phyloP scores from a whole-genome alignment of 2,329 filamentous ascomycete genomes.

The Albophoma yamanashiensis region DNA sequence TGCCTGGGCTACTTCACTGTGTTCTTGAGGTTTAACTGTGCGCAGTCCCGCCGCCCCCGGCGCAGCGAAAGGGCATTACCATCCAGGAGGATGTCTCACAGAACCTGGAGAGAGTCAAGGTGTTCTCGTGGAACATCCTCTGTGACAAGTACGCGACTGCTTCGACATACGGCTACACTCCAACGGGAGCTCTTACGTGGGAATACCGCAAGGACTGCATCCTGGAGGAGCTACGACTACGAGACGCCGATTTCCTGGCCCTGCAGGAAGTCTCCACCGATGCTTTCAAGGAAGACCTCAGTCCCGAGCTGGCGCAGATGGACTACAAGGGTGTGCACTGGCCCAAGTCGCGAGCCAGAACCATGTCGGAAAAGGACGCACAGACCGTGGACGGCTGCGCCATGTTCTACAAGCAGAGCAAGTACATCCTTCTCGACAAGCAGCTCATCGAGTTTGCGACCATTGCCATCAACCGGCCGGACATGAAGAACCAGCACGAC shows the following conservation, averaged over 20 bases:
- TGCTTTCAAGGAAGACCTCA: conserved; percentile 85
- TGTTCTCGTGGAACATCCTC: conserved; percentile 90
- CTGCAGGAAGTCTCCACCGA: conserved; percentile 90
- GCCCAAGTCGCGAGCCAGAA: conserved; percentile 81
- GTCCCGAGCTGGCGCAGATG: conserved; percentile 70
- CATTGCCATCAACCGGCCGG: conserved; percentile 84
- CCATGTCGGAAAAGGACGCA: conserved; percentile 83
- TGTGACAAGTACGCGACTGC: conserved; percentile 88
- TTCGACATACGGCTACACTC: conserved; percentile 81
- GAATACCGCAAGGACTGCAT: conserved; percentile 77
- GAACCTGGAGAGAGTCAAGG: conserved; percentile 61
- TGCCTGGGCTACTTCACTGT: neutral
- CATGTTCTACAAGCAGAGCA: conserved; percentile 91
- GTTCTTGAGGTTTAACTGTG: neutral
- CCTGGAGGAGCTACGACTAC: conserved; percentile 66
- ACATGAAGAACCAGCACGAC: conserved; percentile 95
- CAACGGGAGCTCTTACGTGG: conserved; percentile 73
- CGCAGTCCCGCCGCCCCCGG: conserved; percentile 66
- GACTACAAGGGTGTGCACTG: conserved; percentile 94
- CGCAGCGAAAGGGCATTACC: conserved; percentile 66
- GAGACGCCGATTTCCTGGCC: conserved; percentile 82
- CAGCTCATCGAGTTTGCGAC: conserved; percentile 86
- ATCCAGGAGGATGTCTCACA: conserved; percentile 56
- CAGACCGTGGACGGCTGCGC: conserved; percentile 91
- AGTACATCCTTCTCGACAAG: conserved; percentile 90